Conservation (phyloP, 2,329 filamentous ascomycete species). For the Scopulariopsis brevicaulis region DNA sequence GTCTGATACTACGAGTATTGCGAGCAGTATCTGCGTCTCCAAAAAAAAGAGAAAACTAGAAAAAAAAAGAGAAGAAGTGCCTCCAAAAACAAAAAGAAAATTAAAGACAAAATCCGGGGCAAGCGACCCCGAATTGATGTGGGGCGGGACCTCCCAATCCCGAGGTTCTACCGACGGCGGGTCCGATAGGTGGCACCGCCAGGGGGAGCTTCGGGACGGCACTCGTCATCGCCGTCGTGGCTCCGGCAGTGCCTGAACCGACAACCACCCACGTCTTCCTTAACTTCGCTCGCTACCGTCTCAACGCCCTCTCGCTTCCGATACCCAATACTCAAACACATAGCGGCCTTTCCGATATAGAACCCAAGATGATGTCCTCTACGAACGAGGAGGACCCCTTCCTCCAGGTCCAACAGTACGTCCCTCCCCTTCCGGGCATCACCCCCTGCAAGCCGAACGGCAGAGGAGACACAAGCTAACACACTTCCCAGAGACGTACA, state of each 20-base stretch:
- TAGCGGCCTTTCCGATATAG: background rate
- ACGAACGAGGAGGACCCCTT: conserved; percentile 58
- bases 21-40: no score
- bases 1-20: no score
- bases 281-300: background rate
- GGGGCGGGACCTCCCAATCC: background rate
- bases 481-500: conserved; percentile 64
- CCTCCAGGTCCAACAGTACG: conserved; percentile 61
- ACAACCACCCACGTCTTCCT: background rate
- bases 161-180: background rate
- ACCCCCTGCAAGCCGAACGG: background rate
- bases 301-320: background rate
- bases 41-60: no score
- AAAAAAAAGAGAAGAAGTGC: no score
- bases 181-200: background rate
- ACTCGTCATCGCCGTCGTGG: background rate
- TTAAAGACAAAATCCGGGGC: background rate
- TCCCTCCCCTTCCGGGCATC: background rate
- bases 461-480: background rate
- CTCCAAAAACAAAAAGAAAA: background rate
- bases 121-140: background rate
- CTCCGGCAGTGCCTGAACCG: background rate
- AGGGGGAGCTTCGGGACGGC: background rate
- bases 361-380: conserved; percentile 51
- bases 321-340: background rate